Evolutionary conservation across 306 rosid species (phyloP).

Genomic region (Cucurbita pepo): DNA sequence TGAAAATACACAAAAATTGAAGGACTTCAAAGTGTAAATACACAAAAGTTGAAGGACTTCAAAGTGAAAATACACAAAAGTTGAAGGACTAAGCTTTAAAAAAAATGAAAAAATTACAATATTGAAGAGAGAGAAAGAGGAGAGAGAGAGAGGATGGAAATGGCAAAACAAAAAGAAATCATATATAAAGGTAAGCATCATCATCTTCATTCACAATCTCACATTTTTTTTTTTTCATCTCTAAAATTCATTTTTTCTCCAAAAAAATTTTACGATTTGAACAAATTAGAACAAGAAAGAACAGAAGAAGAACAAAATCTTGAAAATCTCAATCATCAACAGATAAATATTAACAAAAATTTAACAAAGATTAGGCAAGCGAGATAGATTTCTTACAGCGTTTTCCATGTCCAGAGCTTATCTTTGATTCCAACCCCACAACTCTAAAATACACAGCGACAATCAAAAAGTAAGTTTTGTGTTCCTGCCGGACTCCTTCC

Average conservation of each 20-base stretch:
- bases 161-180: not conserved
- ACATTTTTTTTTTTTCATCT: not conserved
- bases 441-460: not conserved
- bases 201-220: slow-evolving; percentile 2
- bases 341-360: not conserved
- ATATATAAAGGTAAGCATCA: not conserved
- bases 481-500: slow-evolving; percentile 1
- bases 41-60: not conserved
- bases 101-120: not conserved
- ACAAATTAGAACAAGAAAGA: not conserved
- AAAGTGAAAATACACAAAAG: not conserved
- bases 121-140: not conserved
- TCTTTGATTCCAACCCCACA: slow-evolving; percentile 10
- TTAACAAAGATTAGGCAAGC: slow-evolving; percentile 3
- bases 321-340: slow-evolving; percentile 3
- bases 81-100: not conserved
- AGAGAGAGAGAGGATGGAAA: not conserved
- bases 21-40: not conserved
- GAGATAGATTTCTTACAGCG: not conserved
- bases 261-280: not conserved
- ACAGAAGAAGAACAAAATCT: not conserved
- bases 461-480: slow-evolving; percentile 6
- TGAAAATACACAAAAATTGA: no score
- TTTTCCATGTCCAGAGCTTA: slow-evolving; percentile 9
- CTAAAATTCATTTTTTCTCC: not conserved